These are phyloP conservation scores for Fusarium citri DNA, from an alignment of 2,329 filamentous ascomycete genomes.

Conservation along the genomic window DNA sequence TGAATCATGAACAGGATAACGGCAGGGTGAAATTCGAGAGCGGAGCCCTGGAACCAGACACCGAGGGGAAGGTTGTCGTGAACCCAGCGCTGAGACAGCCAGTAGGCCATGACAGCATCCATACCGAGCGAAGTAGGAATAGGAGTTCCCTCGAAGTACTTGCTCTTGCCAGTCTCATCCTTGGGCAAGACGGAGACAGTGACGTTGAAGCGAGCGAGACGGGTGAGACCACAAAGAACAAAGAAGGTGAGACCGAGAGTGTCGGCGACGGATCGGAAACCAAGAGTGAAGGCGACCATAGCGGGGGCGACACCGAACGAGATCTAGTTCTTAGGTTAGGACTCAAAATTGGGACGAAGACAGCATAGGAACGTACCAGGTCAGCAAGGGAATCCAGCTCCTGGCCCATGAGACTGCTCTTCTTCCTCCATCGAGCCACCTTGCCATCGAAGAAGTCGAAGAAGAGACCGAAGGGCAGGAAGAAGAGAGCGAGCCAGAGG, in stretches of 20 bases:
- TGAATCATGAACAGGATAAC: constrained; percentile 86
- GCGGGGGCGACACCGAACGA: constrained; percentile 95
- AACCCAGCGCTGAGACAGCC: constrained; percentile 84
- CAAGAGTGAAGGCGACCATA: constrained; percentile 86
- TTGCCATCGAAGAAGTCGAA: constrained; percentile 99
- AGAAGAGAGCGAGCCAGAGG: constrained; percentile 83
- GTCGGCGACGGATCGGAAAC: constrained; percentile 85
- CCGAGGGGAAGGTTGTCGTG: constrained; percentile 83
- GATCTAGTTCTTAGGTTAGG: constrained; percentile 67
- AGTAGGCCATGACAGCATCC: constrained; percentile 88
- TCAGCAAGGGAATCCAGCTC: constrained; percentile 97
- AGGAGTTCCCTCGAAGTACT: constrained; percentile 97
- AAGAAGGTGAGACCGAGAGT: constrained; percentile 86
- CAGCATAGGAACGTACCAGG: constrained; percentile 69
- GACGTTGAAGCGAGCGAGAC: constrained; percentile 97
- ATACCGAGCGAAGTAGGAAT: constrained; percentile 90
- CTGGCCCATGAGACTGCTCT: constrained; percentile 97
- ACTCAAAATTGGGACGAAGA: background rate
- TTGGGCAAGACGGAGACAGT: constrained; percentile 91
- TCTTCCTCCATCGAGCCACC: constrained; percentile 94
- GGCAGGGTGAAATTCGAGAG: constrained; percentile 85
- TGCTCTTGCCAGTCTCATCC: constrained; percentile 88
- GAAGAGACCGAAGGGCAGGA: constrained; percentile 93
- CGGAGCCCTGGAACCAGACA: constrained; percentile 71
- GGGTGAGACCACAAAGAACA: constrained; percentile 92